Percentiles rank a stretch among this genome's conserved stretches.
Evolutionary conservation across 257 asterid species (phyloP).

Genomic region (Ajuga chamaepitys): DNA sequence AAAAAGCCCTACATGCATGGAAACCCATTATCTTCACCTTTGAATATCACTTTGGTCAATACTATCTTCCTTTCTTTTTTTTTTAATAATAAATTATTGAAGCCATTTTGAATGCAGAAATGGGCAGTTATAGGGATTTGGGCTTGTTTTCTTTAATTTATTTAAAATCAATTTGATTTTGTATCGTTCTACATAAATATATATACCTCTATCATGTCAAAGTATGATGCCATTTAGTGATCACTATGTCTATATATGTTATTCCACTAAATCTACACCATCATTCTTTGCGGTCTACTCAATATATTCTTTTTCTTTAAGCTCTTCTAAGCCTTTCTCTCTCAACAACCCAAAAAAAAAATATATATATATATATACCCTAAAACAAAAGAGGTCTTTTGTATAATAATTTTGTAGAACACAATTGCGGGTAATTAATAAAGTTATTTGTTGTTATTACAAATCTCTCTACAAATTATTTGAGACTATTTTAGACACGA

Average conservation of each 20-base stretch:
- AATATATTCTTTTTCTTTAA: not conserved
- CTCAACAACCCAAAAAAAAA: no score
- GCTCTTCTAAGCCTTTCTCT: no score
- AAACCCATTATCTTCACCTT: conserved; percentile 24
- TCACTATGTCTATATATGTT: not conserved
- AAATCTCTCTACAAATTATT: no score
- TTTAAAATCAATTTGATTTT: conserved; percentile 4
- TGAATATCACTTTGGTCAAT: not conserved
- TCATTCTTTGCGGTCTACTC: not conserved
- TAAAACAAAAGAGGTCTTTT: no score
- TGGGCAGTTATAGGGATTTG: conserved; percentile 4
- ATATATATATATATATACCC: no score
- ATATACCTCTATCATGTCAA: not conserved
- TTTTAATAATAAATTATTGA: not conserved
- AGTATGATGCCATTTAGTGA: not conserved
- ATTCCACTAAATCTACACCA: not conserved
- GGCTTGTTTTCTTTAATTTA: not conserved
- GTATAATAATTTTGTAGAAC: no score
- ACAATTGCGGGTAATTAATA: no score
- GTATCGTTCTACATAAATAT: conserved; percentile 28
- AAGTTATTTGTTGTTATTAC: no score
- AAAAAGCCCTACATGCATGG: conserved; percentile 47
- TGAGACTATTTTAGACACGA: no score
- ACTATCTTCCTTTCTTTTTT: not conserved
- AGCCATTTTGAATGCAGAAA: not conserved